Evolutionary conservation across 768 basidiomycete genomes (phyloP).

Genomic region (Boletus speciosus): DNA sequence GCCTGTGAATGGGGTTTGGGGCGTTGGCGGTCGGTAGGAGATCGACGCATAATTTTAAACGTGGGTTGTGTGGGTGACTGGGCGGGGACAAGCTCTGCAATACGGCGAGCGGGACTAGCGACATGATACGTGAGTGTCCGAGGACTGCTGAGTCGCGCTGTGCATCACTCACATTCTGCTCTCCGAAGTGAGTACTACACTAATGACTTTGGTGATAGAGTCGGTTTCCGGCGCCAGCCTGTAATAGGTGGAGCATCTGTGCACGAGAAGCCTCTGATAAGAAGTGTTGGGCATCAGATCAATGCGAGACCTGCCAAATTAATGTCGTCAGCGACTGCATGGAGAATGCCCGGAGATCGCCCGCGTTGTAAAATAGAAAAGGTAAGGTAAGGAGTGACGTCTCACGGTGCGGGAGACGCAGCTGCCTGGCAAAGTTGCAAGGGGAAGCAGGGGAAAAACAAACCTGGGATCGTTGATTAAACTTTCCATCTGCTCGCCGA

Average conservation of each 20-base stretch:
- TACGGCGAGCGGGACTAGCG: slow-evolving; percentile 61
- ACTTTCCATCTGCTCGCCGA: slow-evolving; percentile 82
- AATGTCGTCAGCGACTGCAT: slow-evolving; percentile 21
- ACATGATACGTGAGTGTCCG: slow-evolving; percentile 14
- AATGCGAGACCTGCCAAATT: slow-evolving; percentile 49
- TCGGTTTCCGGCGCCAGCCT: slow-evolving; percentile 71
- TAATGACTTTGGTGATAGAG: slow-evolving; percentile 57
- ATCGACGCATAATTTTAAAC: slow-evolving; percentile 85
- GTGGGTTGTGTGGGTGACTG: slow-evolving; percentile 69
- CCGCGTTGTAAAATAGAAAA: background rate
- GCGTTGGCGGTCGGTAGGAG: slow-evolving; percentile 48
- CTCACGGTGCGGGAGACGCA: slow-evolving; percentile 6
- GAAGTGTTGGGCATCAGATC: slow-evolving; percentile 69
- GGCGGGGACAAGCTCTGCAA: slow-evolving; percentile 75
- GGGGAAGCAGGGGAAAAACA: slow-evolving; percentile 24
- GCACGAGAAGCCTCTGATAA: slow-evolving; percentile 82
- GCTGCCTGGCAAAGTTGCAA: background rate
- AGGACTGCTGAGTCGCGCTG: background rate
- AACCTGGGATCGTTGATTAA: slow-evolving; percentile 75
- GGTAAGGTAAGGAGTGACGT: background rate
- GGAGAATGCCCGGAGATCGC: background rate
- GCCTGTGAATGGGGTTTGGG: slow-evolving; percentile 66
- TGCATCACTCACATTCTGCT: slow-evolving; percentile 65
- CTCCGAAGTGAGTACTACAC: slow-evolving; percentile 53
- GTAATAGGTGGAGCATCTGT: slow-evolving; percentile 83